Base-by-base conservation (phyloP, 495 filamentous ascomycete genomes). In the Trypethelium eluteriae region DNA sequence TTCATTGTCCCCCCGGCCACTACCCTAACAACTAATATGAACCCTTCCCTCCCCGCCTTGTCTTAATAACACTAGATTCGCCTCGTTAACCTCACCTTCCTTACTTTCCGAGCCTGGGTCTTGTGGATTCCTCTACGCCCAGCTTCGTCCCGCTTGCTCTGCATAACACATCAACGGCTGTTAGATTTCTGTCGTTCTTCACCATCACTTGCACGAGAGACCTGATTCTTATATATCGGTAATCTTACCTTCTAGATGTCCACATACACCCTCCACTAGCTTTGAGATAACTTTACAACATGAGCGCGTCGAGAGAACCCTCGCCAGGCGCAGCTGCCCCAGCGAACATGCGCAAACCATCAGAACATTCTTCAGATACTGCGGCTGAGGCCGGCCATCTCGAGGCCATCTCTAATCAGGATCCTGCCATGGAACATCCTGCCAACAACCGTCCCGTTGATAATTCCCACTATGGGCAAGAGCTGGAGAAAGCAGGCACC, bases 401-500 rank as follows among this genome's bases (percentile, higher is more conserved):
- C 11, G 25, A 36, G 53, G 7, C 11, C 25, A 14, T 36, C 14
- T 11, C 53, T 32, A 59, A 59, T 14, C 53, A 34, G 5, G 53
- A 59, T 36, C 53, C 53, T 35, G 53, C 53, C 53, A 59, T 59
- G 53, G n/a, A 18, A 5, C 49, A 53, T 18, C 49, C 49, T 25
- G 25, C 25, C 25, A 25, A 25, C 25, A 59, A 18, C 53, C 18
- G 18, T 53, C 49, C 49, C 16, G 53, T 32, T 32, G 53, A 36
- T 25, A 53, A 34, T 14, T 59, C 53, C 14, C 53, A 59, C 32
- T 59, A 59, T 18, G 53, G 53, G 2, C 53, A 59, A 36, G 53
- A 63, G 62, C 39, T 71, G 10, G 67, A 71, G 39, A 69, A 71
- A 71, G 62, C 74, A 67, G 74, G 69, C 56, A 68, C 57, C 5